Conservation (phyloP, 2,329 filamentous ascomycete genomes). For the Aspergillus pseudoviridinutans region DNA sequence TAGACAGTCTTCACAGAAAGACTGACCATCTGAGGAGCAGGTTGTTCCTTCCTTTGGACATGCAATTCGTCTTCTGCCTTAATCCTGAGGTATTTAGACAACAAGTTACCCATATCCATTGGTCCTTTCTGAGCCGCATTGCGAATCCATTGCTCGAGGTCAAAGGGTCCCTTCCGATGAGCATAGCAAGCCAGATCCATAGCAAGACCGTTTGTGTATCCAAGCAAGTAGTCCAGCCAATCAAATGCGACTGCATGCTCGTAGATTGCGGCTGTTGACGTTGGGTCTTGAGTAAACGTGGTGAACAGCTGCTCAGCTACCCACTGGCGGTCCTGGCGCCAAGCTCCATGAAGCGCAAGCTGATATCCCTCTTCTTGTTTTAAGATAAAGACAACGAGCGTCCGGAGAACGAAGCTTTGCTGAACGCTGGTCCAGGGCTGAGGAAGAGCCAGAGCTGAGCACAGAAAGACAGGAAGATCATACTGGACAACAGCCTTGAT, state of each 20-base stretch:
- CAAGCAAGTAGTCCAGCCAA: slow-evolving; percentile 79
- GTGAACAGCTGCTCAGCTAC: slow-evolving; percentile 76
- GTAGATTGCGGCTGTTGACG: slow-evolving; percentile 65
- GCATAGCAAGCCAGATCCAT: slow-evolving; percentile 83
- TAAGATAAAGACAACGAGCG: slow-evolving; percentile 76
- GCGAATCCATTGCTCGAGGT: slow-evolving; percentile 76
- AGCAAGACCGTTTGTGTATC: slow-evolving; percentile 76
- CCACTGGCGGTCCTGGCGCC: slow-evolving; percentile 87
- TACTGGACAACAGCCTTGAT: slow-evolving; percentile 58
- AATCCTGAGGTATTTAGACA: slow-evolving; percentile 77
- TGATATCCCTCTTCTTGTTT: slow-evolving; percentile 74
- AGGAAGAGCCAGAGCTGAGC: slow-evolving; percentile 46
- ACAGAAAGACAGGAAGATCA: slow-evolving; percentile 48
- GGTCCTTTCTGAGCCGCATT: slow-evolving; percentile 62
- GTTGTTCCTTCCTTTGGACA: slow-evolving; percentile 66
- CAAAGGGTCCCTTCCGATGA: slow-evolving; percentile 74
- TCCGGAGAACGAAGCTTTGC: slow-evolving; percentile 45
- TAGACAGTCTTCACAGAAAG: slow-evolving; percentile 83
- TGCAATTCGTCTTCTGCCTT: slow-evolving; percentile 78
- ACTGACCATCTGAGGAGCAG: slow-evolving; percentile 64
- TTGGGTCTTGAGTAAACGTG: slow-evolving; percentile 65
- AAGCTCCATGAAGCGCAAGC: slow-evolving; percentile 86
- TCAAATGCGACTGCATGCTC: slow-evolving; percentile 76
- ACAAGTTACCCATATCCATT: slow-evolving; percentile 63
- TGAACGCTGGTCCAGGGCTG: slow-evolving; percentile 49